Conservation (phyloP, 2,329 filamentous ascomycete species). For the Akanthomyces dipterigenus region DNA sequence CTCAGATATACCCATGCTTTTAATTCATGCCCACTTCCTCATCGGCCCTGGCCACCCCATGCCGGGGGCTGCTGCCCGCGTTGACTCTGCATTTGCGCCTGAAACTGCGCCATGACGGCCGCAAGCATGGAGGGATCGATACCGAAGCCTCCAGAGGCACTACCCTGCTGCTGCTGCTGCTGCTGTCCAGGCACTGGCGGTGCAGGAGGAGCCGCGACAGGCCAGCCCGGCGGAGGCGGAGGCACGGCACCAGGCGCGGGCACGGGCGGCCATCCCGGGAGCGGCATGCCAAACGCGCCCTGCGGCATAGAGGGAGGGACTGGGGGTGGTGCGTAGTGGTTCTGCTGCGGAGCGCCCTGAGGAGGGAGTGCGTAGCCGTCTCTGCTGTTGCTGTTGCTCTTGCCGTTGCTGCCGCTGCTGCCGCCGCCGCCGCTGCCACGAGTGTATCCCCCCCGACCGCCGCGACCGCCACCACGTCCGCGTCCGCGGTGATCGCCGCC, state of each 20-base stretch:
- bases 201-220: constrained; percentile 22
- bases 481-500: constrained; percentile 32
- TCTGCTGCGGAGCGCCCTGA: constrained; percentile 28
- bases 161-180: constrained; percentile 13
- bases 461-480: constrained; percentile 30
- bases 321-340: constrained; percentile 19
- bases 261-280: constrained; percentile 36
- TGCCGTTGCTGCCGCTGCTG: constrained; percentile 28
- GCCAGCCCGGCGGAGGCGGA: constrained; percentile 26
- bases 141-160: constrained; percentile 33
- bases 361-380: constrained; percentile 38
- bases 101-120: constrained; percentile 39
- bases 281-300: constrained; percentile 34
- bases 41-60: constrained; percentile 23
- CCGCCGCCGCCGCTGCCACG: constrained; percentile 33
- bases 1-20: not conserved
- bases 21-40: not conserved
- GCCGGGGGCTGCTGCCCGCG: constrained; percentile 20
- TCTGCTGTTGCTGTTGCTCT: constrained; percentile 18
- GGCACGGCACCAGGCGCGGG: constrained; percentile 25
- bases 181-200: constrained; percentile 20
- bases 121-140: constrained; percentile 54
- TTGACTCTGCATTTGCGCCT: constrained; percentile 22
- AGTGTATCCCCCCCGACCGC: constrained; percentile 33
- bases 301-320: constrained; percentile 22